A percentile compares a stretch with the other conserved stretches of the same genome.
phyloP scores from a whole-genome alignment of 306 rosid genomes.

The Vachellia collinsii region DNA sequence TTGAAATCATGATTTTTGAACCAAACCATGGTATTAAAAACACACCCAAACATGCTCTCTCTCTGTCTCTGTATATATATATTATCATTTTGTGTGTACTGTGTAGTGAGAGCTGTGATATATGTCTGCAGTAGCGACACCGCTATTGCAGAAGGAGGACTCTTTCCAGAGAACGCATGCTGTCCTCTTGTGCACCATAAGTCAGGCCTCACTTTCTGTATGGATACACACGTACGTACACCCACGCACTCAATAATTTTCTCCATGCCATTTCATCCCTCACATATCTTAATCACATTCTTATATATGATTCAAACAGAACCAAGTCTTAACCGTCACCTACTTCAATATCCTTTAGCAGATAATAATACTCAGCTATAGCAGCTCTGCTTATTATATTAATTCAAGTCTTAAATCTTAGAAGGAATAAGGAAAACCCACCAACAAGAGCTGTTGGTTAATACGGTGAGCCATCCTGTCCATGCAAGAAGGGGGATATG shows the following conservation, averaged over 20 bases:
- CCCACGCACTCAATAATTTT: neutral
- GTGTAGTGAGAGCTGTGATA: neutral
- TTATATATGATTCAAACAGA: neutral
- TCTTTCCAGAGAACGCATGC: neutral
- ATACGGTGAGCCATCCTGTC: too few species aligned
- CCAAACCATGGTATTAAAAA: too few species aligned
- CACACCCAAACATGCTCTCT: too few species aligned
- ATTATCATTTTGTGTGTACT: neutral
- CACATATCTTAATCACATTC: neutral
- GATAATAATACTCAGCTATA: neutral
- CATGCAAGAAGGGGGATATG: too few species aligned
- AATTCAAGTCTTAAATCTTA: too few species aligned
- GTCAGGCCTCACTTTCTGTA: neutral
- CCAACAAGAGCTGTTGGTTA: too few species aligned
- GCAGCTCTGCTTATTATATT: neutral
- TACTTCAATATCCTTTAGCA: too few species aligned
- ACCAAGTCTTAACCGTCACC: neutral
- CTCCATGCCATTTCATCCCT: neutral
- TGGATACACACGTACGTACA: too few species aligned
- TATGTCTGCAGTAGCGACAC: neutral
- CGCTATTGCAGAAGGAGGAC: constrained; percentile 6
- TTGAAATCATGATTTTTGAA: too few species aligned
- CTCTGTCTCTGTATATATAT: too few species aligned
- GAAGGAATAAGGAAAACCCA: neutral
- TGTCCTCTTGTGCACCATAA: neutral